Base-by-base conservation (phyloP, 192 early-diverging fungal species). In the Cetraspora pellucida region DNA sequence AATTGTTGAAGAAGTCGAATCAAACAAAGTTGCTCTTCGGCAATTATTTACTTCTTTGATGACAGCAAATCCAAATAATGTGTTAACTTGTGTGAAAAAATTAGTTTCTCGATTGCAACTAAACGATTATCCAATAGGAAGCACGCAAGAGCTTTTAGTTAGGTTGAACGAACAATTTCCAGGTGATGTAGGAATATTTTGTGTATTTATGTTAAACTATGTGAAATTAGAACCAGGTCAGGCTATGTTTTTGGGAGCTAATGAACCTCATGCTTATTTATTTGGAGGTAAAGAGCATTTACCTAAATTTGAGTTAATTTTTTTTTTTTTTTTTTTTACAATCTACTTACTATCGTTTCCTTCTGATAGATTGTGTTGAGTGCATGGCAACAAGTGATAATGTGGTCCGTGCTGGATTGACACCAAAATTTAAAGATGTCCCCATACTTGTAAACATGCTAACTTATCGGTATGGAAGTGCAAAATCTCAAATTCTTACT, bases 361-460 rank as follows among this genome's bases (percentile, higher is more conserved):
- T 59, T n/a, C 31, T 47, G 45, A 55, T 68, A 93, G 97, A 99
- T 83, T 96, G 93, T 82, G 86, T 99, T 55, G 97, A 99, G 82
- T 98, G 96, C 81, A 99, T 99, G 97, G 97, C 97, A 10, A 92
- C 96, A 10, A 92, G 90, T 60, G 97, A 99, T 80, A 99, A 99
- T 78, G 97, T 99, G 3, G 93, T 99, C 7, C 92, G 97, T 37
- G 93, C 96, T 2, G 97, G 97, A 14, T 83, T 99, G 72, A 99
- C 97, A 8, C 97, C 97, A 16, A 99, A 99, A 84, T 94, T 96
- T 82, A 95, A 95, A 85, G 94, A 99, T 80, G 96, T 99, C 17
- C 81, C 88, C 8, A 94, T 96, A 4, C 86, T 99, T 17, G 91
- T 96, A 1, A 77, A 89, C 43, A 98, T 97, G 94, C 89, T 98